Percentiles rank a stretch among this genome's conserved stretches.
phyloP scores from a whole-genome alignment of 2,329 filamentous ascomycete species.

The Tothia fuscella region DNA sequence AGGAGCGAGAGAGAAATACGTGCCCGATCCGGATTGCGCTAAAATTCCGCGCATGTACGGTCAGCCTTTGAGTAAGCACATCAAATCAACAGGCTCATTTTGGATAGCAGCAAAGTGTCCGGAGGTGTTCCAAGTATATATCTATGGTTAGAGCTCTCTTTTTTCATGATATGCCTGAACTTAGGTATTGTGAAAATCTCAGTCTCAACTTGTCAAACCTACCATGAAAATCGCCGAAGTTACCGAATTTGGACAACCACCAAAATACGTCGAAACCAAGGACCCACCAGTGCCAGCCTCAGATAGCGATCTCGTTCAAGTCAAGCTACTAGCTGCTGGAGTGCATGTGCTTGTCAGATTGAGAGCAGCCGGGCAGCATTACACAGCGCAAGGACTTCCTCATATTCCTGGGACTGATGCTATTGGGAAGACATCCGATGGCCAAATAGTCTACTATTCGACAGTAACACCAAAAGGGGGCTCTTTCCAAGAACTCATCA shows the following conservation, averaged over 20 bases:
- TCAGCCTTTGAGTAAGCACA: no score
- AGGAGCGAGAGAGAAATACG: no score
- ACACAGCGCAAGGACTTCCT: conserved; percentile 37
- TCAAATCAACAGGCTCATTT: no score
- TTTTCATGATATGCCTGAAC: no score
- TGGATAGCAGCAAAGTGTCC: no score
- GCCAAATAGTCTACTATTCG: conserved; percentile 39
- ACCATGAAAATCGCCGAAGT: conserved; percentile 31
- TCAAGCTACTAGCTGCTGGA: conserved; percentile 41
- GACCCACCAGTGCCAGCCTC: conserved; percentile 24
- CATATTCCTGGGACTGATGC: conserved; percentile 44
- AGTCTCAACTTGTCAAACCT: background rate
- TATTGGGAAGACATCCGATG: conserved; percentile 35
- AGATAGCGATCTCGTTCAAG: conserved; percentile 29
- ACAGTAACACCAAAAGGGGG: conserved; percentile 27
- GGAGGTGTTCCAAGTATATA: no score
- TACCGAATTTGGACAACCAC: conserved; percentile 27
- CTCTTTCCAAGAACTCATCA: conserved; percentile 38
- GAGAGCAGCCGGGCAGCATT: conserved; percentile 44
- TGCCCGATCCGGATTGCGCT: no score
- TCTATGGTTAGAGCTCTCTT: no score
- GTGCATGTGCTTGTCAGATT: conserved; percentile 43
- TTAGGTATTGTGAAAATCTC: no score
- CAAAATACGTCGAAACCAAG: conserved; percentile 19
- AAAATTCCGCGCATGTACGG: no score